phyloP scores from a whole-genome alignment of 192 early-diverging fungal species.

The Podila epicladia region DNA sequence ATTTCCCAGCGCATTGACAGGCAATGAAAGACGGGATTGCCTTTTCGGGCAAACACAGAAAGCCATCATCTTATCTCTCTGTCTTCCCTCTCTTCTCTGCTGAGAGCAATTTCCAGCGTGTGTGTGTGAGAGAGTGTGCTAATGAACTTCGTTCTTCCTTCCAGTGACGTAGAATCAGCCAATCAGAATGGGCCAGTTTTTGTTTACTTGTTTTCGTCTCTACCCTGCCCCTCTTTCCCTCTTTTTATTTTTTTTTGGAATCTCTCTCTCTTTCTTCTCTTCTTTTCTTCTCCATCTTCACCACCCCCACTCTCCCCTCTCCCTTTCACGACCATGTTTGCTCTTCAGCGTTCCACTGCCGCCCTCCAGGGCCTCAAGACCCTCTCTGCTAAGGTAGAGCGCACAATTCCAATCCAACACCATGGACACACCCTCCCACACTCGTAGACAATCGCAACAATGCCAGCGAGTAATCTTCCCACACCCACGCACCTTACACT shows the following conservation, averaged over 20 bases:
- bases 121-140: too few species aligned
- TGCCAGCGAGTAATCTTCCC: neutral
- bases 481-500: neutral
- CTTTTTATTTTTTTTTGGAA: neutral
- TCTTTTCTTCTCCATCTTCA: conserved; percentile 14
- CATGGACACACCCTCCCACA: neutral
- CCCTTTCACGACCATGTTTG: conserved; percentile 25
- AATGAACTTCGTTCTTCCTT: too few species aligned
- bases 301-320: conserved; percentile 1
- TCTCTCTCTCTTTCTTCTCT: neutral
- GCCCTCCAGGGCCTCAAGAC: conserved; percentile 50
- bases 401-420: neutral
- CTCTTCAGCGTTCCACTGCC: conserved; percentile 33
- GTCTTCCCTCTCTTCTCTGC: too few species aligned
- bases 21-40: too few species aligned
- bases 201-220: neutral
- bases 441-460: neutral
- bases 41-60: too few species aligned
- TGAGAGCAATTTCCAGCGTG: too few species aligned
- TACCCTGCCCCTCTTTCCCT: neutral
- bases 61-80: too few species aligned
- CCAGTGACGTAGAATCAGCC: neutral
- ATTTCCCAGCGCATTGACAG: too few species aligned
- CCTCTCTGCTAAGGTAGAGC: conserved; percentile 43
- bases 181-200: neutral